Evolutionary conservation across 169 alveolate genomes (phyloP).

Genomic region (Plasmodium ovale): DNA sequence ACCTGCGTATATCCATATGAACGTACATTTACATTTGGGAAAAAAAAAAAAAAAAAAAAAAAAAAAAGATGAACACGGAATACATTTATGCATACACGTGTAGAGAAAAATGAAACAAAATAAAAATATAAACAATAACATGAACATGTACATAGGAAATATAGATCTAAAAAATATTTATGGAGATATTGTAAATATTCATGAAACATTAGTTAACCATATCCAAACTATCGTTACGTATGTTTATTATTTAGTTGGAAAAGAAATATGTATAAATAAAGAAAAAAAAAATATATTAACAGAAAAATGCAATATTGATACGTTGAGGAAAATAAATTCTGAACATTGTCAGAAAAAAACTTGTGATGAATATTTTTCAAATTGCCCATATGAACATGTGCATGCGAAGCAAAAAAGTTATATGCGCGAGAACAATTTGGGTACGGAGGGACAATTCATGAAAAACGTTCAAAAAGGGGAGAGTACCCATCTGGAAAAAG

Average conservation of each 20-base stretch:
- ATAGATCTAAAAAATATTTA: slow-evolving; percentile 45
- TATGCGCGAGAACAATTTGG: neutral
- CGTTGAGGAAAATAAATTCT: neutral
- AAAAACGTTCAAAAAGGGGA: too few species aligned
- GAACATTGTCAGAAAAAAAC: neutral
- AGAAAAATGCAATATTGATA: neutral
- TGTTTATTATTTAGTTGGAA: slow-evolving; percentile 33
- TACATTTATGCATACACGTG: neutral
- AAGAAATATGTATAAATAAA: neutral
- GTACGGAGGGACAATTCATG: neutral
- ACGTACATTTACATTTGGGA: neutral
- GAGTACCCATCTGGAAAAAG: too few species aligned
- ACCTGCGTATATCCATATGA: too few species aligned
- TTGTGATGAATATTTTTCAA: neutral
- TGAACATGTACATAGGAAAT: slow-evolving; percentile 21
- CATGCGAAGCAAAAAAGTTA: neutral
- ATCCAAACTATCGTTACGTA: slow-evolving; percentile 33
- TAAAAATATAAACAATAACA: slow-evolving; percentile 5
- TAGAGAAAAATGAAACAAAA: slow-evolving; percentile 24
- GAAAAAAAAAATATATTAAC: neutral
- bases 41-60: neutral
- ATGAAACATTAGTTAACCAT: slow-evolving; percentile 62
- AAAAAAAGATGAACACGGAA: slow-evolving; percentile 7
- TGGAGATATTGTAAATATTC: slow-evolving; percentile 46
- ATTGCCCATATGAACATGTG: neutral